These are phyloP conservation scores for Trichosporon ovoides DNA, from an alignment of 1,284 basidiomycete species.

Conservation along the genomic window DNA sequence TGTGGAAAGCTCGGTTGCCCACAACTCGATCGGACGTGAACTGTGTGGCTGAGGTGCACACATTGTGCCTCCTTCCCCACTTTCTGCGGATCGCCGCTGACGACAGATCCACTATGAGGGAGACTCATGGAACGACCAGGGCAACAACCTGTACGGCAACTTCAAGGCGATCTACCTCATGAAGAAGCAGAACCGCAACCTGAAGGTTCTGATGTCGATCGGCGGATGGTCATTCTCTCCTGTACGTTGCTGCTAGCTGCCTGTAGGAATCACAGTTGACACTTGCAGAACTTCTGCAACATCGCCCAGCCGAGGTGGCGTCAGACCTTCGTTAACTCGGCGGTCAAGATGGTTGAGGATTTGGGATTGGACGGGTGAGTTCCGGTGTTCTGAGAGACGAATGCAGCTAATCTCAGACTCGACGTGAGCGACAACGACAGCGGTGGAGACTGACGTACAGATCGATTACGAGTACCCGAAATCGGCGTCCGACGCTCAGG, in stretches of 20 bases:
- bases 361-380: constrained; percentile 80
- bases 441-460: constrained; percentile 16
- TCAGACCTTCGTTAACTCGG: constrained; percentile 63
- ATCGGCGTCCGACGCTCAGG: constrained; percentile 48
- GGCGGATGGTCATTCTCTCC: constrained; percentile 87
- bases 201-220: constrained; percentile 71
- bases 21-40: too few relatives aligned
- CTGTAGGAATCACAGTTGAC: neutral
- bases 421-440: constrained; percentile 56
- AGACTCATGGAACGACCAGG: constrained; percentile 83
- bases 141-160: constrained; percentile 77
- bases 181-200: constrained; percentile 68
- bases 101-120: constrained; percentile 58
- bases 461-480: constrained; percentile 55
- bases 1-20: neutral
- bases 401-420: constrained; percentile 41
- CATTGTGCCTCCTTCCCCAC: too few relatives aligned
- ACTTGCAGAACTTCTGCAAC: constrained; percentile 41
- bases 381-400: neutral
- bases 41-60: neutral
- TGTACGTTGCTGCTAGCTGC: constrained; percentile 23
- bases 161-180: constrained; percentile 79
- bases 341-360: constrained; percentile 71
- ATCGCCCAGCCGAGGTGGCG: constrained; percentile 60
- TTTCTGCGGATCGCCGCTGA: too few relatives aligned